A percentile compares a stretch with the other conserved stretches of the same genome.
Conservation (phyloP, 192 early-diverging fungal genomes). For the Coemansia sp. region DNA sequence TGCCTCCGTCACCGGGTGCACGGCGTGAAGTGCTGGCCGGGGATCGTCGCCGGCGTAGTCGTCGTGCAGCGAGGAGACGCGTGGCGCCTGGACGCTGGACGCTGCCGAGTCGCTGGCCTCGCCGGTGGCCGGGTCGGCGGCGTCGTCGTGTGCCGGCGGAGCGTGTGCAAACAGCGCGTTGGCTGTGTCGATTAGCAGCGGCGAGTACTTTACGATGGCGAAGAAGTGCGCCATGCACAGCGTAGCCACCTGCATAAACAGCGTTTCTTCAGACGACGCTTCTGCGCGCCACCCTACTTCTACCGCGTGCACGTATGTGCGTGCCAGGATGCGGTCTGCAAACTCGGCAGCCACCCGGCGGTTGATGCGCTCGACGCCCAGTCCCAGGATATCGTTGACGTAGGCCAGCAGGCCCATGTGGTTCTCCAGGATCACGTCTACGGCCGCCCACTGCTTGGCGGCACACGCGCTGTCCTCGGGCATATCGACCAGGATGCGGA, state of each 20-base stretch:
- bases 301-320: slow-evolving; percentile 32
- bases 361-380: slow-evolving; percentile 59
- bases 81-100: not conserved
- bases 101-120: not conserved
- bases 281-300: slow-evolving; percentile 30
- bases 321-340: slow-evolving; percentile 30
- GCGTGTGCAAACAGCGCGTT: slow-evolving; percentile 31
- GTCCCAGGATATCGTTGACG: slow-evolving; percentile 59
- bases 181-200: slow-evolving; percentile 34
- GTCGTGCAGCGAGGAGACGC: not conserved
- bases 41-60: slow-evolving; percentile 4
- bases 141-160: no score
- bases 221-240: slow-evolving; percentile 49
- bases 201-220: slow-evolving; percentile 43
- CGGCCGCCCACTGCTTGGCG: slow-evolving; percentile 31
- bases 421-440: slow-evolving; percentile 59
- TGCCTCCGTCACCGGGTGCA: not conserved
- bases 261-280: slow-evolving; percentile 28
- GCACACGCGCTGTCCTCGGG: slow-evolving; percentile 20
- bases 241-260: slow-evolving; percentile 49
- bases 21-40: not conserved
- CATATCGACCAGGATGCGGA: slow-evolving; percentile 47
- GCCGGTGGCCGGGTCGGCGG: not conserved
- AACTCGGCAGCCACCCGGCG: slow-evolving; percentile 29
- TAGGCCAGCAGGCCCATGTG: slow-evolving; percentile 65